Base-by-base conservation (phyloP, 768 basidiomycete species). In the Galerina marginata region DNA sequence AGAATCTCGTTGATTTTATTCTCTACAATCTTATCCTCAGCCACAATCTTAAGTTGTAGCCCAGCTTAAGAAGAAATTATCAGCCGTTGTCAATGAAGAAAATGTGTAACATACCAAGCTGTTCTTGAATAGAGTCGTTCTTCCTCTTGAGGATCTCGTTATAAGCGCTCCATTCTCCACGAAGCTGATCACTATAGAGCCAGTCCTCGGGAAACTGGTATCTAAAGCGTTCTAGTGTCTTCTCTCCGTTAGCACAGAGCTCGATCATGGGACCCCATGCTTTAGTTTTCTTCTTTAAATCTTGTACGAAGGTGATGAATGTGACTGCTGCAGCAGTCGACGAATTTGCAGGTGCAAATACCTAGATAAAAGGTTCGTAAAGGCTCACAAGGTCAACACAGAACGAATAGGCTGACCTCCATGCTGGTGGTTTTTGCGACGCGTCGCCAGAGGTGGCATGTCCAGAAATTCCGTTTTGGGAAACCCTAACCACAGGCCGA, bases 251-350 rank as follows among this genome's bases (percentile, higher is more conserved):
- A 40, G 90, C 91, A 71, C 95, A 99, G 43, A 95, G 86, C 59
- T 95, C 95, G 73, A 99, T 95, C 86, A 96, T 92, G 26, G 95
- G 93, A 15, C 88, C 90, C 97, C 97, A 99, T 86, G 90, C 83
- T 78, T 93, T 92, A 57, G 94, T 93, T 81, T 96, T 97, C 72
- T 91, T 90, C 81, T 99, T 99, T 67, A 99, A 85, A 82, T 99
- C 97, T 76, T 99, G 97, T 2, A 99, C 96, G 72, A 98, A 99
- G 25, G 97, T 99, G 76, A 99, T 99, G 76, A 99, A 97, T 2
- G 93, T 92, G 65, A 99, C 97, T 75, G 97, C 95, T 53, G 96
- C 95, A 48, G 96, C 96, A 75, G 97, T 99, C 63, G 96, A 96
- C 37, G 93, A 93, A 71, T 90, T 92, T 72, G 86, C 83, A 75